Conservation (phyloP, 2,329 filamentous ascomycete genomes). For the Neoarthrinium moseri region DNA sequence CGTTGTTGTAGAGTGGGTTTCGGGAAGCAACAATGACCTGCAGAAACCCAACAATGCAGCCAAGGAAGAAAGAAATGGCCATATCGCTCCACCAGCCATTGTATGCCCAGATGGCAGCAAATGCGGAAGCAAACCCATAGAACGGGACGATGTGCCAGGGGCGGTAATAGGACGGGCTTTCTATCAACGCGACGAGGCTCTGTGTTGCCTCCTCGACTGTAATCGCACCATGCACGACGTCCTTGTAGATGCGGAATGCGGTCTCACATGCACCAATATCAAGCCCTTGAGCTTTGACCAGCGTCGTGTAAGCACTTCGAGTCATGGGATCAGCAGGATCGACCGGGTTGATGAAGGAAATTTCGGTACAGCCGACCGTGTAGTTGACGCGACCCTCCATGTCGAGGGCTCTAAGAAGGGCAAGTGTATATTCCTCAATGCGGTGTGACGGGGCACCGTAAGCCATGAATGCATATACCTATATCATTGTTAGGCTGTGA, state of each 20-base stretch:
- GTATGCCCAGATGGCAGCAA: conserved; percentile 75
- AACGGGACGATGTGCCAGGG: conserved; percentile 13
- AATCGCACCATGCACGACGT: conserved; percentile 13
- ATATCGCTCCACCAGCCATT: conserved; percentile 69
- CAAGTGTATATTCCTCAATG: conserved; percentile 14
- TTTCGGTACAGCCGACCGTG: conserved; percentile 15
- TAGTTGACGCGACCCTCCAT: conserved; percentile 17
- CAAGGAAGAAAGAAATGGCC: conserved; percentile 69
- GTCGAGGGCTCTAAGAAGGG: conserved; percentile 12
- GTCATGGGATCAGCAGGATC: conserved; percentile 11
- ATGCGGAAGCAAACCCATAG: conserved; percentile 71
- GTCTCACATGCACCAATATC: conserved; percentile 15
- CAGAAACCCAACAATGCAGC: conserved; percentile 66
- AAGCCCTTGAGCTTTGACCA: conserved; percentile 16
- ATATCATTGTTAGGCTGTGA: no score
- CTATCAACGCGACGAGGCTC: conserved; percentile 4
- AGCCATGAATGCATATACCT: conserved; percentile 15
- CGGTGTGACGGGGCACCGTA: conserved; percentile 13
- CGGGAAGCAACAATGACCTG: conserved; percentile 68
- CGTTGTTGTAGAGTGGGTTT: conserved; percentile 66
- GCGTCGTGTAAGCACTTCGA: conserved; percentile 14
- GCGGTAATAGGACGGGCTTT: conserved; percentile 11
- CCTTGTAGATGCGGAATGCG: conserved; percentile 14
- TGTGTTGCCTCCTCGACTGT: conserved; percentile 13
- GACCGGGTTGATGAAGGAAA: conserved; percentile 11